Base-by-base conservation (phyloP, 2,329 filamentous ascomycete species). In the Colletotrichum falcatum region DNA sequence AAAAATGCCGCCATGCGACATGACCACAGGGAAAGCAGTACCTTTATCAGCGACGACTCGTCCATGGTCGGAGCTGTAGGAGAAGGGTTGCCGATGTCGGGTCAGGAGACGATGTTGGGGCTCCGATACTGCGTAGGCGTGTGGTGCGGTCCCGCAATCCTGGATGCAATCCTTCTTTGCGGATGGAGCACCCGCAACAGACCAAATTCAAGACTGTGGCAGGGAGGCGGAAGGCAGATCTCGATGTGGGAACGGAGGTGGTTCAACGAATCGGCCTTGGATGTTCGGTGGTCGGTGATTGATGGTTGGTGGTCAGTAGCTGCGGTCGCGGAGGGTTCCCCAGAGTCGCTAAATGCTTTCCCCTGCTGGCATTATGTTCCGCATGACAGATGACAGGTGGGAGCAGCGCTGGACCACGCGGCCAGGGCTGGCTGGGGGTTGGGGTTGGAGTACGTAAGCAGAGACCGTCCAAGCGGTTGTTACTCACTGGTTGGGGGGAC, bases 11-110 rank as follows among this genome's bases (percentile, higher is more conserved):
- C 35, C 7, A 59, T 5, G 30, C 39, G 18, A 42, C 46, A 78
- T 74, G 60, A 82, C 75, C 8, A 18, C 16, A 26, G 44, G 51
- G 74, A 49, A 62, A 16, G 65, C 64, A 78, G 69, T 83, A 91
- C 90, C 83, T 91, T 85, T 76, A 87, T 91, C 74, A 94, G 81
- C 53, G 91, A 87, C 66, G 92, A 88, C 37, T 87, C 85, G 78
- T 94, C 92, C 92, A 94, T 94, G 61, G 42, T 65, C 44, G 49
- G 14, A 48, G 30, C 58, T 28, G 61, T 54, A 48, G 46, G n/a
- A 44, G 48, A 33, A 51, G 23, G 53, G 28, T 20, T 67, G 51
- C 35, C 46, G 51, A 42, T 53, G 30, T n/a, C 48, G 56, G 42
- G 28, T 62, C 51, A 44, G 33, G n/a, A 12, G 67, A 65, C 30